Evolutionary conservation across 2,329 filamentous ascomycete species (phyloP), one percentile per base, ranked within the genome.

Genomic region (Apiospora saccharicola): DNA sequence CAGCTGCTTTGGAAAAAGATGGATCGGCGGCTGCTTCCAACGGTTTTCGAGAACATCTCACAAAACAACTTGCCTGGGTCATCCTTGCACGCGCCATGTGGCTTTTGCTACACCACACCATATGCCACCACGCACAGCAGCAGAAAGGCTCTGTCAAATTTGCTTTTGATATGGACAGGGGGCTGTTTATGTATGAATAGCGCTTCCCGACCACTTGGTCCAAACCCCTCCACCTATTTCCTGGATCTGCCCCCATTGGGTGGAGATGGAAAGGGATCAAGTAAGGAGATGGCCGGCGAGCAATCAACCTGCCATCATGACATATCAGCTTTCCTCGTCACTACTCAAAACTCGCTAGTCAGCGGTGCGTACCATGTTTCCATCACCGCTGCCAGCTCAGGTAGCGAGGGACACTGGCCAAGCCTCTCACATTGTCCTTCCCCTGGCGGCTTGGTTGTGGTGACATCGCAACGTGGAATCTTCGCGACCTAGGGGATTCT

Each of bases 31-130:
- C 30, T 64, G 57, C 57, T 64, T 64, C 57, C 57, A 64, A 64
- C 57, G 57, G 57, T 64, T 64, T 64, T 64, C 57, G 57, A 64
- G 57, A 64, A 64, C 34, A 64, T 41, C 34, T 41, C 34, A 64
- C 53, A 64, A 64, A 64, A 64, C 57, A 41, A 0, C 19, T 22
- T 64, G 30, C 34, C 57, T 13, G 30, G 57, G 57, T 24, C 34
- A 64, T 64, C 57, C 57, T 64, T 64, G 57, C 34, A 64, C 57
- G 57, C 34, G 57, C 57, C 57, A 64, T 64, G 57, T 64, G 57
- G 57, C 57, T 64, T 61, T 64, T 41, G 57, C 30, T 30, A 64
- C 30, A 64, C 57, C 57, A 64, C 57, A 64, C 53, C 53, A 61
- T 30, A 61, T 57, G 26, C 53, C 53, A 57, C 53, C 26, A 57